Conservation (phyloP, 306 rosid species). For the Spatholobus suberectus region DNA sequence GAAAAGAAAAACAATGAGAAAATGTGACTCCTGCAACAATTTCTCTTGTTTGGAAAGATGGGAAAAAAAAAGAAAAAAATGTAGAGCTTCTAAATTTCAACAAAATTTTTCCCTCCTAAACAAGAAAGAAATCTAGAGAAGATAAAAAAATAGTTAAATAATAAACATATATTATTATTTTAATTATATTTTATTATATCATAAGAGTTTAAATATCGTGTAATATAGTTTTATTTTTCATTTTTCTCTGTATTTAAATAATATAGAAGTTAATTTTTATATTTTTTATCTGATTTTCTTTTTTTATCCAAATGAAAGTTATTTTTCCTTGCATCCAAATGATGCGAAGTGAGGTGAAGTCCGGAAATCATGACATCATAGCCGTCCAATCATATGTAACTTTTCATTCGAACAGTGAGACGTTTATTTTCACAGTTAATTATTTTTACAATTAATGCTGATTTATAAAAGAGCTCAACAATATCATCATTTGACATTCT, state of each 20-base stretch:
- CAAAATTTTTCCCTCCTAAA: too few relatives aligned
- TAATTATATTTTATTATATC: not conserved
- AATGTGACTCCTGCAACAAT: not conserved
- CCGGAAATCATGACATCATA: constrained; percentile 71
- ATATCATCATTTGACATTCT: not conserved
- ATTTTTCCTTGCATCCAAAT: constrained; percentile 2
- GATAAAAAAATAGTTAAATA: not conserved
- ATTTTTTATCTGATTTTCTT: not conserved
- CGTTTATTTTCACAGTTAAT: not conserved
- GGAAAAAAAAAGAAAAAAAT: not conserved
- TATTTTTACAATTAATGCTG: not conserved
- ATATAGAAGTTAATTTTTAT: too few relatives aligned
- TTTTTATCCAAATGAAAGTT: not conserved
- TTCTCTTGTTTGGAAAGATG: not conserved
- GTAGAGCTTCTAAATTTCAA: not conserved
- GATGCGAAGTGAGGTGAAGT: constrained; percentile 45
- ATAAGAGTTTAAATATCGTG: not conserved
- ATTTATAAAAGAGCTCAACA: not conserved
- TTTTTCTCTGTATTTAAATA: not conserved
- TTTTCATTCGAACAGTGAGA: constrained; percentile 44
- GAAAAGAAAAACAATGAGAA: not conserved
- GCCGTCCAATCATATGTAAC: constrained; percentile 78
- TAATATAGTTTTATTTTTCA: not conserved
- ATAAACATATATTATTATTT: not conserved
- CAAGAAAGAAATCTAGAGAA: not conserved